Evolutionary conservation across 176 grass and related monocot species (phyloP), one percentile per base, ranked within the genome.

Genomic region (Avena eriantha): DNA sequence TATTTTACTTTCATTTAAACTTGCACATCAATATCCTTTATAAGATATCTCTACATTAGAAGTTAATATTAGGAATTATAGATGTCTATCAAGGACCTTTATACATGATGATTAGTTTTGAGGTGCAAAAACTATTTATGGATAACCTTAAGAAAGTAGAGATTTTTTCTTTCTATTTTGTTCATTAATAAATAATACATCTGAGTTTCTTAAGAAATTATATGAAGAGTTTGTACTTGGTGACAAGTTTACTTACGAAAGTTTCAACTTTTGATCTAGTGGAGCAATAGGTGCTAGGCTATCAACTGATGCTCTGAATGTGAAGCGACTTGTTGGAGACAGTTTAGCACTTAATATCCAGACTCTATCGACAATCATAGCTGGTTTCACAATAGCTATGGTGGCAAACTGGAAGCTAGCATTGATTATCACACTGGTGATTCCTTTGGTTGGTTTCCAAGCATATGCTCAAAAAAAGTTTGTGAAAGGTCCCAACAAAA

Each of bases 391-490:
- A 49, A 87, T 95, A 56, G 95, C 95, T 63, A 76, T 93, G 58
- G 82, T 90, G 66, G 87, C 93, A 77, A 98, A 95, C 67, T 95
- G 95, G 95, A 92, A 91, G 72, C 78, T 98, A 41, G 74, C 95
- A 65, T 76, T 95, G 47, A 80, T 95, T 36, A 87, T 95, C 61
- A 82, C 87, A 34, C 82, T 93, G 59, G 85, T 98, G 33, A 68
- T 95, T 82, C 95, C 95, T 87, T 78, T 93, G 67, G 85, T 93
- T n/a, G 91, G 91, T 79, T 82, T 93, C n/a, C 91, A 98, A 81
- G 80, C 55, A 19, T 95, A 95, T 70, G 80, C 84, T 80, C 93
- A 95, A 69, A 82, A 84, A 26, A 92, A 90, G 87, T 90, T 95
- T 45, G 73, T 98, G 45, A 87, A 86, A 81, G 91, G 89, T 63